These are phyloP conservation scores for Kodamaea kaohsiungensis DNA, from an alignment of 805 yeast genomes.

Conservation along the genomic window DNA sequence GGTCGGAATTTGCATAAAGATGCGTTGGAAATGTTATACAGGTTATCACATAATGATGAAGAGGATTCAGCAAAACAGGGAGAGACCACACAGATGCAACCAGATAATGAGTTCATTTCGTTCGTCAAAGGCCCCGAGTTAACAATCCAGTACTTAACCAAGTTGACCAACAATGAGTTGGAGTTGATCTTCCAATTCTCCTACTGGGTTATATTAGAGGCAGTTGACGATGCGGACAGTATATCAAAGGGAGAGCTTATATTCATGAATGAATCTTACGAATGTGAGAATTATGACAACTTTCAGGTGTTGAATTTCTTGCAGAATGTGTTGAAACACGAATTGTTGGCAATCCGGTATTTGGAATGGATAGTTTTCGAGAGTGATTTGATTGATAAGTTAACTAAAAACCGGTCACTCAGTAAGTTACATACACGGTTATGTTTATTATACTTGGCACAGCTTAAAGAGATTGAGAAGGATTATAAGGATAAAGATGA, in stretches of 20 bases:
- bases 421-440: slow-evolving; percentile 37
- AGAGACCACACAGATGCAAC: slow-evolving; percentile 12
- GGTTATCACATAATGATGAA: slow-evolving; percentile 17
- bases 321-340: slow-evolving; percentile 22
- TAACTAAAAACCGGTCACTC: slow-evolving; percentile 15
- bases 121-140: slow-evolving; percentile 41
- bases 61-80: slow-evolving; percentile 10
- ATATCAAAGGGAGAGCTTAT: slow-evolving; percentile 42
- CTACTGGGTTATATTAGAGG: slow-evolving; percentile 47
- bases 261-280: slow-evolving; percentile 65
- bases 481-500: slow-evolving; percentile 8
- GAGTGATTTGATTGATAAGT: slow-evolving; percentile 30
- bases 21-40: slow-evolving; percentile 63
- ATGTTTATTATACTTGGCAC: slow-evolving; percentile 32
- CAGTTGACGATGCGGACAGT: slow-evolving; percentile 7
- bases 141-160: slow-evolving; percentile 59
- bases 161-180: slow-evolving; percentile 48
- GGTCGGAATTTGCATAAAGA: slow-evolving; percentile 61
- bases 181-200: slow-evolving; percentile 60
- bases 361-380: slow-evolving; percentile 43
- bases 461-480: slow-evolving; percentile 17
- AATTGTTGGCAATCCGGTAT: slow-evolving; percentile 40
- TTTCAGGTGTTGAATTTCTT: slow-evolving; percentile 55
- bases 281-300: slow-evolving; percentile 59
- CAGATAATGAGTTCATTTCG: slow-evolving; percentile 23